phyloP scores from a whole-genome alignment of 2,329 filamentous ascomycete genomes.

The Aspergillus amoenus region DNA sequence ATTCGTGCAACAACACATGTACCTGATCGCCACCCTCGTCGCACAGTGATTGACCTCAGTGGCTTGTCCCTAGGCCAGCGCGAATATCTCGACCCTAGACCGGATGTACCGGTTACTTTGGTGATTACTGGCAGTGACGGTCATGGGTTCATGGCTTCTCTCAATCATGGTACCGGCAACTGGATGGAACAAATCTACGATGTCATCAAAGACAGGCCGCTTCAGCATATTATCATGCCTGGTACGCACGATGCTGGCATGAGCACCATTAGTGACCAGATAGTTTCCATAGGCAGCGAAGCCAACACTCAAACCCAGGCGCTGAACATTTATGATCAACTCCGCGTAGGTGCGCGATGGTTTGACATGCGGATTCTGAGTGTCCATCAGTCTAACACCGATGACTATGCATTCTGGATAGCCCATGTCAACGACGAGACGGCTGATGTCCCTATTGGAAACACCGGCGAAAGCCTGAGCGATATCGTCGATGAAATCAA shows the following conservation, averaged over 20 bases:
- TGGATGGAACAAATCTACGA: slow-evolving; percentile 12
- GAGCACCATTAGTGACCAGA: slow-evolving; percentile 12
- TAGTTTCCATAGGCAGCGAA: slow-evolving; percentile 6
- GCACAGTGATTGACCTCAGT: slow-evolving; percentile 10
- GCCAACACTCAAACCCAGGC: slow-evolving; percentile 11
- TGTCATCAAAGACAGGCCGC: slow-evolving; percentile 6
- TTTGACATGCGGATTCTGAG: slow-evolving; percentile 11
- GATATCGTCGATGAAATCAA: slow-evolving; percentile 9
- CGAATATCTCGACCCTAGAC: slow-evolving; percentile 7
- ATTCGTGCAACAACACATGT: slow-evolving; percentile 12
- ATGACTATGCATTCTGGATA: slow-evolving; percentile 7
- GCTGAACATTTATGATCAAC: slow-evolving; percentile 11
- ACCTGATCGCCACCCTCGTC: slow-evolving; percentile 5
- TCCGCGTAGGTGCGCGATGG: slow-evolving; percentile 9
- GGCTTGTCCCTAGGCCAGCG: slow-evolving; percentile 8
- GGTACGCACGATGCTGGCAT: slow-evolving; percentile 12
- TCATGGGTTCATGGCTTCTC: slow-evolving; percentile 10
- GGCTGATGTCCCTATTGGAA: slow-evolving; percentile 8
- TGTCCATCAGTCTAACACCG: neutral
- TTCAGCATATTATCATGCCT: slow-evolving; percentile 11
- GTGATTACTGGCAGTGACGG: slow-evolving; percentile 8
- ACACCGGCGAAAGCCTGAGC: slow-evolving; percentile 5
- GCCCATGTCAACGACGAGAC: slow-evolving; percentile 13
- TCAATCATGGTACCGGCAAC: slow-evolving; percentile 1
- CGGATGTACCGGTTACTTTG: slow-evolving; percentile 8